phyloP scores from a whole-genome alignment of 345 rosid species.

The thale cress (Arabidopsis thaliana) region TAIR10.1 NC_003070.9:29881501-29882000 shows the following conservation, averaged over 20 bases:
- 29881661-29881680: not conserved
- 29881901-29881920: conserved; percentile 69
- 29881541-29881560: not conserved
- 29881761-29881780: conserved; percentile 54
- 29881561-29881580: not conserved
- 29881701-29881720: conserved; percentile 2
- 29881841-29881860: conserved; percentile 52
- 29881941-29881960: conserved; percentile 39
- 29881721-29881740: not conserved
- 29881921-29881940: conserved; percentile 73
- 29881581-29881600: not conserved
- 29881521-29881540: not conserved
- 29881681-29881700: conserved; percentile 4
- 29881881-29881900: conserved; percentile 65
- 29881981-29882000: conserved; percentile 28
- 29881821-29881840: conserved; percentile 56
- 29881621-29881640: conserved; percentile 9
- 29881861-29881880: conserved; percentile 93
- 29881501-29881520: conserved; percentile 15
- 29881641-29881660: conserved; percentile 4
- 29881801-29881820: conserved; percentile 6
- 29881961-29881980: conserved; percentile 1
- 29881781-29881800: conserved; percentile 37
- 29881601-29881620: not conserved
- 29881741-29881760: conserved; percentile 67